These are phyloP conservation scores for Multifurca ochricompacta DNA, from an alignment of 768 basidiomycete genomes.

Conservation along the genomic window DNA sequence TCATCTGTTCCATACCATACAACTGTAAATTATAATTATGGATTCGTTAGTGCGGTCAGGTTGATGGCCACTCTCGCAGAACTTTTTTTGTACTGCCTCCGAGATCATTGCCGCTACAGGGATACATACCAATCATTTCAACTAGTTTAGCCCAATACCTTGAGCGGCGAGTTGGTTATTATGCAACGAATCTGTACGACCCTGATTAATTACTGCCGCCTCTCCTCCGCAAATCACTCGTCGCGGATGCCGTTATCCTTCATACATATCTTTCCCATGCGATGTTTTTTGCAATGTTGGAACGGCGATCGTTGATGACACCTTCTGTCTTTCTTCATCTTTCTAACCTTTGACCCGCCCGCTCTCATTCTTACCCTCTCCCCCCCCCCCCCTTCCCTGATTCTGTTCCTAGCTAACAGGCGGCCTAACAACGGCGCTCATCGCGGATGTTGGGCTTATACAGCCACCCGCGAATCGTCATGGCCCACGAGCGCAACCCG, in stretches of 20 bases:
- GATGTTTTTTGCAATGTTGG: too few species aligned
- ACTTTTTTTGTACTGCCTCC: not conserved
- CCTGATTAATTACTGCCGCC: not conserved
- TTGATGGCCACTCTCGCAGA: not conserved
- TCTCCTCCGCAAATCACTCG: not conserved
- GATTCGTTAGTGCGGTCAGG: not conserved
- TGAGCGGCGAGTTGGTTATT: not conserved
- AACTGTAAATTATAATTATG: not conserved
- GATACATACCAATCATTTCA: not conserved
- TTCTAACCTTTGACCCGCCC: too few species aligned
- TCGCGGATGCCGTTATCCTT: not conserved
- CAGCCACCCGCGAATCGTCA: too few species aligned
- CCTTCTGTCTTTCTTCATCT: not conserved
- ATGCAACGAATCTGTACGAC: not conserved
- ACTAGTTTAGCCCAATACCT: not conserved
- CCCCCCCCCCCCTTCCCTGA: not conserved
- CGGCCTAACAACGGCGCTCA: too few species aligned
- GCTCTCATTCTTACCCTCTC: not conserved
- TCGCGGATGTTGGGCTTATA: too few species aligned
- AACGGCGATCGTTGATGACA: not conserved
- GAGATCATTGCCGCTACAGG: not conserved
- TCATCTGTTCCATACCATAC: not conserved
- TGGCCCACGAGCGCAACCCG: too few species aligned
- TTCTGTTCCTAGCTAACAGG: not conserved
- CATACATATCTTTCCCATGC: not conserved